These are phyloP conservation scores for Zasmidium citrigriseum DNA, from an alignment of 2,329 filamentous ascomycete genomes.

Conservation along the genomic window DNA sequence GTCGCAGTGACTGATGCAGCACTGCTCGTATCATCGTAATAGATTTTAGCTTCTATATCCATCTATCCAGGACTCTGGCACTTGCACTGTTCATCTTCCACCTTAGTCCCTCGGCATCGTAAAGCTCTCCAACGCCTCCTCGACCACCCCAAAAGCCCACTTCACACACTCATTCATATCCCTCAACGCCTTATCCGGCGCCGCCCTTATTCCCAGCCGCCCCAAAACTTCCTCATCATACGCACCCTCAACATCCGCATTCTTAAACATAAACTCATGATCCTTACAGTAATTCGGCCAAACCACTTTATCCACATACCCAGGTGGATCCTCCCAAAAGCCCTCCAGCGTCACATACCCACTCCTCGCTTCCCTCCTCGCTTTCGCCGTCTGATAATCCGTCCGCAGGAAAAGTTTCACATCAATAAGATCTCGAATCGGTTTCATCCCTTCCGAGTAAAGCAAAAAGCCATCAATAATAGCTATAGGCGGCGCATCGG, in stretches of 20 bases:
- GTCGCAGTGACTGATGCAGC: constrained; percentile 70
- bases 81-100: too few species aligned
- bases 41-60: too few species aligned
- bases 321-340: constrained; percentile 93
- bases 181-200: constrained; percentile 29
- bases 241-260: constrained; percentile 63
- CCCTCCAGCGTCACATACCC: constrained; percentile 80
- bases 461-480: constrained; percentile 89
- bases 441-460: constrained; percentile 61
- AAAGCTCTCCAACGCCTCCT: constrained; percentile 23
- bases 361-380: constrained; percentile 65
- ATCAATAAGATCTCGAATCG: constrained; percentile 64
- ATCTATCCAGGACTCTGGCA: too few species aligned
- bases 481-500: constrained; percentile 53
- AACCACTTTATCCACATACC: constrained; percentile 90
- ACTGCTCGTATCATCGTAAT: constrained; percentile 18
- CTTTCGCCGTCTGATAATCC: constrained; percentile 63
- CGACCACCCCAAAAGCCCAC: constrained; percentile 40
- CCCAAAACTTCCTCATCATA: constrained; percentile 48
- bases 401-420: constrained; percentile 77
- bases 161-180: constrained; percentile 38
- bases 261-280: constrained; percentile 77
- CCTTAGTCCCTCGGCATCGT: constrained; percentile 15
- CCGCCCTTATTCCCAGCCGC: constrained; percentile 30
- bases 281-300: constrained; percentile 91